phyloP scores from a whole-genome alignment of 768 basidiomycete genomes.

The Termitomyces sp. region DNA sequence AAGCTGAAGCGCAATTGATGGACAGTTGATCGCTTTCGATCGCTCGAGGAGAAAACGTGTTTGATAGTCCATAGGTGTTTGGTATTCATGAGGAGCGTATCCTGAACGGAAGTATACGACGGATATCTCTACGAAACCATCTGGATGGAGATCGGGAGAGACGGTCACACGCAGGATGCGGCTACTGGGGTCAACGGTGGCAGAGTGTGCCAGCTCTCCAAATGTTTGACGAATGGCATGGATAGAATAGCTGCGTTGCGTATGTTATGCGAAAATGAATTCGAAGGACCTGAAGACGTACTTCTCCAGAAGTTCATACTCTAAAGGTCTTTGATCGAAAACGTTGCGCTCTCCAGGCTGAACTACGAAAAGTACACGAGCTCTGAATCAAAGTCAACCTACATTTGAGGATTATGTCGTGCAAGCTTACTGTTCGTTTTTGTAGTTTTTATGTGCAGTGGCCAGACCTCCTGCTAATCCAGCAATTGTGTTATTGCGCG shows the following conservation, averaged over 20 bases:
- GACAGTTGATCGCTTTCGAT: conserved; percentile 88
- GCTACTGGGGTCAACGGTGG: conserved; percentile 43
- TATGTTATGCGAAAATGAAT: background rate
- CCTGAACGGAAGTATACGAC: conserved; percentile 89
- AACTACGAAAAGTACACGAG: conserved; percentile 79
- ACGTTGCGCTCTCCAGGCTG: conserved; percentile 88
- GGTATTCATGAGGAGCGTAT: conserved; percentile 81
- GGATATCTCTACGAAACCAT: conserved; percentile 60
- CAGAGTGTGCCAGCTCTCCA: conserved; percentile 54
- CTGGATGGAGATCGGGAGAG: conserved; percentile 24
- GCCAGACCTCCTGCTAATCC: conserved; percentile 74
- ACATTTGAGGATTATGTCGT: background rate
- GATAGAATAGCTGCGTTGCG: conserved; percentile 56
- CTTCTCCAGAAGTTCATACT: conserved; percentile 82
- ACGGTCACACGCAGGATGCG: conserved; percentile 37
- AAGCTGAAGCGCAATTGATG: conserved; percentile 85
- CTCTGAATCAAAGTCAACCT: conserved; percentile 20
- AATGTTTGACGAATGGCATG: conserved; percentile 73
- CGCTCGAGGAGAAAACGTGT: conserved; percentile 78
- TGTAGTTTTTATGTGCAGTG: conserved; percentile 73
- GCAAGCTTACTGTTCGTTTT: conserved; percentile 39
- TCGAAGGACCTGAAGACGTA: conserved; percentile 24
- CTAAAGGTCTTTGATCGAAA: conserved; percentile 87
- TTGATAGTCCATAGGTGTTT: conserved; percentile 54
- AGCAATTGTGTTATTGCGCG: conserved; percentile 63